Conservation (phyloP, 1,139 yeast genomes). For the Nakaseomyces bracarensis region DNA sequence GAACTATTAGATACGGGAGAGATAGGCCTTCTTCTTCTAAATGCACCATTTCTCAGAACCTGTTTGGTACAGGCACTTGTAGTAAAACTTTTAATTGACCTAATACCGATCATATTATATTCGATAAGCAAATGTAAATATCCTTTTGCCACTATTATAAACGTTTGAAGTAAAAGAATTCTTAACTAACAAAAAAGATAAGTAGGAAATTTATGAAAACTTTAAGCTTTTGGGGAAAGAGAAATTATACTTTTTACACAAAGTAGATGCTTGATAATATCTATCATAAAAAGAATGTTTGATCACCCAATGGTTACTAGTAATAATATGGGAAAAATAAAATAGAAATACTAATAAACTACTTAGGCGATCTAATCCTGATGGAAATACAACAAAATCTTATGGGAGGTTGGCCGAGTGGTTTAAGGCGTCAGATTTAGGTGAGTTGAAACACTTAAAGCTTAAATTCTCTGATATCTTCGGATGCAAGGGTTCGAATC, state of each 20-base stretch:
- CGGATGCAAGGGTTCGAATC: constrained; percentile 12
- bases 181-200: too few relatives aligned
- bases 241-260: too few relatives aligned
- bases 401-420: constrained; percentile 12
- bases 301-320: too few relatives aligned
- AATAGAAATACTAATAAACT: too few relatives aligned
- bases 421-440: constrained; percentile 12
- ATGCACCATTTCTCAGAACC: constrained; percentile 1
- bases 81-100: background rate
- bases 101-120: background rate
- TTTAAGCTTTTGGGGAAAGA: too few relatives aligned
- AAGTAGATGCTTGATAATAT: too few relatives aligned
- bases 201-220: too few relatives aligned
- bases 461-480: constrained; percentile 11
- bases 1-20: too few relatives aligned
- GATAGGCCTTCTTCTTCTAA: background rate
- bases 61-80: background rate
- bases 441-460: constrained; percentile 9
- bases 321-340: too few relatives aligned
- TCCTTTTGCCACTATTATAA: too few relatives aligned
- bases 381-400: background rate
- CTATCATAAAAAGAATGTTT: too few relatives aligned
- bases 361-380: background rate
- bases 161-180: background rate
- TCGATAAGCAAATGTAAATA: too few relatives aligned